phyloP scores from a whole-genome alignment of 2,329 filamentous ascomycete genomes.

The Fusarium floridanum region DNA sequence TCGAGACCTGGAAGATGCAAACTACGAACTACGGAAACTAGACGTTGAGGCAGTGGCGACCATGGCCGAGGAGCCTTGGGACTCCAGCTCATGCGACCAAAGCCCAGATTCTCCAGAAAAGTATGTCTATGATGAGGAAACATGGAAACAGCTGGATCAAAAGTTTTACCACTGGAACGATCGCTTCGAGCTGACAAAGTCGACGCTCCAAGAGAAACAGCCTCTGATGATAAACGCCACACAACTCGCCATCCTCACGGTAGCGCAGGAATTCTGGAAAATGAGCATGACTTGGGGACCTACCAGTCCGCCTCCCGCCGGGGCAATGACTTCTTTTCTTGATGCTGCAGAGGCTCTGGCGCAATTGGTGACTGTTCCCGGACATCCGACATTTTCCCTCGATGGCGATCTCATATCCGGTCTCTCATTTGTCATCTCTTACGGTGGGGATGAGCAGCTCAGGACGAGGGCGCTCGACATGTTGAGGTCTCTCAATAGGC shows the following conservation, averaged over 20 bases:
- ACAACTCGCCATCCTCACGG: slow-evolving; percentile 11
- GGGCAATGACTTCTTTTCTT: not conserved
- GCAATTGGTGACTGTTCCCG: not conserved
- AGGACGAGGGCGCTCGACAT: slow-evolving; percentile 24
- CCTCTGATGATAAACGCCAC: not conserved
- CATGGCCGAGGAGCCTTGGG: not conserved
- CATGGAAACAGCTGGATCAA: slow-evolving; percentile 3
- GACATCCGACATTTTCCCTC: slow-evolving; percentile 21
- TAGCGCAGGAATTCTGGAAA: slow-evolving; percentile 30
- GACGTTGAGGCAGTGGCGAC: slow-evolving; percentile 22
- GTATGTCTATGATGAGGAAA: not conserved
- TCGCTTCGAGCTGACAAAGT: slow-evolving; percentile 31
- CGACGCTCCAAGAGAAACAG: slow-evolving; percentile 2
- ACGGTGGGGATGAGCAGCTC: not conserved
- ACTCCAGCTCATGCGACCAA: not conserved
- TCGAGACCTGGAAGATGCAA: slow-evolving; percentile 33
- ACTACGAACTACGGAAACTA: slow-evolving; percentile 19
- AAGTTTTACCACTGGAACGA: slow-evolving; percentile 10
- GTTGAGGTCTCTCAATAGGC: slow-evolving; percentile 16
- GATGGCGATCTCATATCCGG: slow-evolving; percentile 26
- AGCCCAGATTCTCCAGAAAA: not conserved
- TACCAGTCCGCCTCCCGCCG: not conserved
- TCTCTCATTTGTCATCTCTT: slow-evolving; percentile 16
- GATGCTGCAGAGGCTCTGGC: slow-evolving; percentile 18
- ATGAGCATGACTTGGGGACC: slow-evolving; percentile 7